Base-by-base conservation (phyloP, 2,329 filamentous ascomycete genomes). In the Coniochaeta sp. region DNA sequence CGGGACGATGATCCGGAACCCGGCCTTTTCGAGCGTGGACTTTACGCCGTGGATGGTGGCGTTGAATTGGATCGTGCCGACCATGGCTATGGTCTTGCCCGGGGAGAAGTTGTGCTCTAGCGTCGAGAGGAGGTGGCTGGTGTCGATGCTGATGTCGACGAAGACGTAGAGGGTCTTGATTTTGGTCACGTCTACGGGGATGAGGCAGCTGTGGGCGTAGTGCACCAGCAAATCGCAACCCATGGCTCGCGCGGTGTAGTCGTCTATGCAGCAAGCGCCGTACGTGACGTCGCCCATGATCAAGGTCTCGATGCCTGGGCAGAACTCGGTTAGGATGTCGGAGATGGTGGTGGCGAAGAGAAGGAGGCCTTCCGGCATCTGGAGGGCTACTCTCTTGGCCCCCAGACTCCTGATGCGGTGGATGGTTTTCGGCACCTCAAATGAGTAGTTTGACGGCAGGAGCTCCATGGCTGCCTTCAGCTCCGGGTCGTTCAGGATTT, bases 211-310 rank as follows among this genome's bases (percentile, higher is more conserved):
- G 76, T 99, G 95, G 1, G 95, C 95, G 71, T 99, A 99, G 76
- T 99, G 95, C 1, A 99, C 90, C 10, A 99, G 81, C 7, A 99
- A 79, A 68, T 99, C 95, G 72, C 95, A 99, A 1, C 92, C 95
- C 24, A 99, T 82, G 0, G 96, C 95, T 52, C 93, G 82, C 1
- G 95, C 96, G 0, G 95, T 99, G 76, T 96, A 99, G 76, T 99
- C 95, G 72, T 99, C 95, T 68, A 99, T 97, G 71, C 95, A 99
- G 79, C 95, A 99, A 24, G 95, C 95, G 64, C 95, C 95, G 73
- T 99, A 99, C 1, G 95, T 99, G 50, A 99, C 95, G 72, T 99
- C 95, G 62, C 95, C 95, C 95, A 99, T 99, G 73, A 99, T 99
- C 59, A 98, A 81, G 1, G 93, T 98, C 72, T 96, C 91, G 44